Evolutionary conservation across 805 yeast species (phyloP), one percentile per base, ranked within the genome.

Genomic region (Schwanniomyces sp.): DNA sequence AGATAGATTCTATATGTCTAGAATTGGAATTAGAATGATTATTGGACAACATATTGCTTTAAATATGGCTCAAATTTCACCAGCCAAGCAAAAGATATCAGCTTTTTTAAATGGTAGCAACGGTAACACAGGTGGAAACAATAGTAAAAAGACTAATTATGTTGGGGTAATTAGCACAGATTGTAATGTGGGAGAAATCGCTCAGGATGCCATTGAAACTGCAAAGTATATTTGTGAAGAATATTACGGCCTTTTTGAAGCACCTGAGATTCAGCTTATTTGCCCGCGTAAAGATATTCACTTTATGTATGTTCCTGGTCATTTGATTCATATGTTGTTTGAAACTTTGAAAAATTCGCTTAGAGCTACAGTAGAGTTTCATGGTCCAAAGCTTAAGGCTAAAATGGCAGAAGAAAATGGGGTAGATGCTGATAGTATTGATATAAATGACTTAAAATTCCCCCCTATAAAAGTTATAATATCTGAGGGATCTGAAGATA

Each of bases 41-140:
- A 88, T 90, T 59, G 97, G 96, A n/a, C 97, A 90, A 69, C 96
- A 90, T 58, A 85, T 90, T 53, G 92, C 96, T 1, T 76, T 90
- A 44, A 85, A 83, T 68, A 79, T 80, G 74, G 84, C 85, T 41
- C 86, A 86, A 56, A 69, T 69, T 16, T 67, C 69, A 43, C 72
- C 74, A 18, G 66, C 76, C 2, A 66, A 69, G 49, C 70, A 66
- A 47, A 61, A 73, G 36, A 59, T 73, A 38, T 57, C 62, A 11
- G 57, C 59, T n/a, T 58, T 73, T 42, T 53, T 73, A 45, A 71
- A 63, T 52, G 78, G 76, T 52, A 76, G 76, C 3, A 41, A 56
- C 40, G 56, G 45, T 32, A 37, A 32, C 12, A 43, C 47, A 8
- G 44, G 45, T n/a, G 24, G 24, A 21, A 41, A 50, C 2, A 52